Base-by-base conservation (phyloP, 176 grass and related monocot genomes). In the Carex littledalei region DNA sequence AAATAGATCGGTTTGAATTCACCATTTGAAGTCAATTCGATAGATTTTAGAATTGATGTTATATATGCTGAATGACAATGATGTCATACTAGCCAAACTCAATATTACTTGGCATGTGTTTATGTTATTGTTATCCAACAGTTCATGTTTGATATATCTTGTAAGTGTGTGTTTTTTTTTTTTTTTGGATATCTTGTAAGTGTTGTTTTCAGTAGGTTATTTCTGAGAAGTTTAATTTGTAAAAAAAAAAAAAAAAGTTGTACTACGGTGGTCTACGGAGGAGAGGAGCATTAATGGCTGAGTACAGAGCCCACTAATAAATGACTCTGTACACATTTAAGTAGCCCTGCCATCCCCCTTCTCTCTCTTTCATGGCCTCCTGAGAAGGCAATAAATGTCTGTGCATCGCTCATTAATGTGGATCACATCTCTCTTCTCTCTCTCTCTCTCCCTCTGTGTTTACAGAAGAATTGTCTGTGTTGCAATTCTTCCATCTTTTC, bases 321-420 rank as follows among this genome's bases (percentile, higher is more conserved):
- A 89, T 87, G 79, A 84, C 71, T 78, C 50, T 78, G 74, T 34
- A 56, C 50, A 85, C 87, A 91, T 86, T 93, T 88, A 93, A 78
- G 53, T 79, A 75, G 82, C 81, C 84, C 86, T 85, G 88, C 82
- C 85, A 89, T 86, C 91, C 66, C 54, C 22, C 32, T 15, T 73
- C 20, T 15, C 53, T 16, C 59, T 78, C 62, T 70, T 58, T 62
- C 84, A 75, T 79, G 57, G 15, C 67, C 57, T 67, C 81, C 86
- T 75, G 49, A 67, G 49, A 45, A 26, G 45, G 50, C 78, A 84
- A 84, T 92, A 60, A 92, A 91, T 89, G 85, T 83, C 86, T 87
- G 77, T 45, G 88, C 78, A 60, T 85, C 43, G 86, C 88, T 81
- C 87, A 89, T 89, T 82, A 91, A 92, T 92, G 78, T 87, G 57